Evolutionary conservation across 768 basidiomycete genomes (phyloP).

Genomic region (Kwoniella pini): DNA sequence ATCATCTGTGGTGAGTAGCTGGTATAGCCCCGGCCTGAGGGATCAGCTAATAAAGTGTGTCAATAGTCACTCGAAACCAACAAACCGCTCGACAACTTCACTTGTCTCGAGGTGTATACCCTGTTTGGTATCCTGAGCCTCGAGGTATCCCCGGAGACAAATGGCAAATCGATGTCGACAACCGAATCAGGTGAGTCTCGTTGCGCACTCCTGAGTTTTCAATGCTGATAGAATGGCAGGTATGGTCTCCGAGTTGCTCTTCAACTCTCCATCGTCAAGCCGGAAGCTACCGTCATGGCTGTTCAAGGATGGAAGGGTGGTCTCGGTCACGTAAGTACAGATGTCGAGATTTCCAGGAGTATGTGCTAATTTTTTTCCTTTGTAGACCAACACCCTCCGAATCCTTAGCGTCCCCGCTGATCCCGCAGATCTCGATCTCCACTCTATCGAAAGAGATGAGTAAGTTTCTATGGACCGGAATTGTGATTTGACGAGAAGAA

Average conservation of each 20-base stretch:
- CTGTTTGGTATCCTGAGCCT: slow-evolving; percentile 95
- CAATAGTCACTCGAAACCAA: slow-evolving; percentile 88
- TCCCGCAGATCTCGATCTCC: slow-evolving; percentile 52
- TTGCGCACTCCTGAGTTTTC: not conserved
- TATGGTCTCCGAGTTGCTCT: slow-evolving; percentile 76
- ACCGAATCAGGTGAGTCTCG: slow-evolving; percentile 60
- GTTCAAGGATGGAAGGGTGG: slow-evolving; percentile 99
- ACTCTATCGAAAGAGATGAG: slow-evolving; percentile 47
- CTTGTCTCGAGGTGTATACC: slow-evolving; percentile 93
- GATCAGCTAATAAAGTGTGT: not conserved
- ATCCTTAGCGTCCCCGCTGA: slow-evolving; percentile 53
- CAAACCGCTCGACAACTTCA: slow-evolving; percentile 96
- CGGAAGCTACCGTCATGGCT: slow-evolving; percentile 85
- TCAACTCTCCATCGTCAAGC: slow-evolving; percentile 78
- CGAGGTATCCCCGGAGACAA: slow-evolving; percentile 80
- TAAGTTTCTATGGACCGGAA: no score
- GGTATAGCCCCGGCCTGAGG: not conserved
- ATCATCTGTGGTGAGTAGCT: slow-evolving; percentile 80
- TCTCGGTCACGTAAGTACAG: slow-evolving; percentile 69
- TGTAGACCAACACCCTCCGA: slow-evolving; percentile 54
- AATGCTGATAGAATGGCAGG: slow-evolving; percentile 55
- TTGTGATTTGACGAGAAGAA: no score
- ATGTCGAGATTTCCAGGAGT: no score
- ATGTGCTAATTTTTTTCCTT: no score
- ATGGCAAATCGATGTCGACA: slow-evolving; percentile 89